These are phyloP conservation scores for Micractinium conductrix DNA, from an alignment of 139 green algal species.

Conservation along the genomic window DNA sequence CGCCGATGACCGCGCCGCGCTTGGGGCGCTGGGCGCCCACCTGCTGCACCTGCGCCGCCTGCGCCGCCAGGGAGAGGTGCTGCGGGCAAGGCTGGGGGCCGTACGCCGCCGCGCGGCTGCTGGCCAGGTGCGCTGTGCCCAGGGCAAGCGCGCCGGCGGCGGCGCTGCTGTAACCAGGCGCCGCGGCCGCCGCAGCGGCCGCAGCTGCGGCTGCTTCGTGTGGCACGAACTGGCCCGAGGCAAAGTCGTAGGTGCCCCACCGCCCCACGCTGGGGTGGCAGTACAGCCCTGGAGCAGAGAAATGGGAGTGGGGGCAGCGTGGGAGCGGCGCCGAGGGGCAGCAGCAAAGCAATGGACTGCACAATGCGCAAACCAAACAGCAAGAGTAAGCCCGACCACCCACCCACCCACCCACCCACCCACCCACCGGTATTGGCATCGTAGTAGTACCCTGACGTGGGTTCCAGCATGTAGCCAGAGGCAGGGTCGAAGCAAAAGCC, in stretches of 20 bases:
- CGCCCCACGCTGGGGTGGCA: slow-evolving; percentile 56
- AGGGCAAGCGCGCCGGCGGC: slow-evolving; percentile 19
- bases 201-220: slow-evolving; percentile 7
- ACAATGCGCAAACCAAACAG: neutral
- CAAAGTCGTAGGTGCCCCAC: slow-evolving; percentile 66
- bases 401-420: neutral
- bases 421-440: slow-evolving; percentile 67
- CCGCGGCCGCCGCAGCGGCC: neutral
- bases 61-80: neutral
- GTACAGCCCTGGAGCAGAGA: slow-evolving; percentile 31
- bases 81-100: neutral
- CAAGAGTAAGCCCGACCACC: too few species aligned
- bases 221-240: slow-evolving; percentile 57
- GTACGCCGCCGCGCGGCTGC: neutral
- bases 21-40: neutral
- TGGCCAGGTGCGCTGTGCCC: neutral
- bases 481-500: slow-evolving; percentile 61
- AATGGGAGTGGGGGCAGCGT: slow-evolving; percentile 33
- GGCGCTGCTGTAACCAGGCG: slow-evolving; percentile 26
- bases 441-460: slow-evolving; percentile 66
- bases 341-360: neutral
- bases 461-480: slow-evolving; percentile 71
- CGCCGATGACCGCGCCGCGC: slow-evolving; percentile 66
- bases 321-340: neutral
- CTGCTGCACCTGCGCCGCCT: neutral